Evolutionary conservation across 805 yeast species (phyloP), one percentile per base, ranked within the genome.

Genomic region (Torulaspora indica): DNA sequence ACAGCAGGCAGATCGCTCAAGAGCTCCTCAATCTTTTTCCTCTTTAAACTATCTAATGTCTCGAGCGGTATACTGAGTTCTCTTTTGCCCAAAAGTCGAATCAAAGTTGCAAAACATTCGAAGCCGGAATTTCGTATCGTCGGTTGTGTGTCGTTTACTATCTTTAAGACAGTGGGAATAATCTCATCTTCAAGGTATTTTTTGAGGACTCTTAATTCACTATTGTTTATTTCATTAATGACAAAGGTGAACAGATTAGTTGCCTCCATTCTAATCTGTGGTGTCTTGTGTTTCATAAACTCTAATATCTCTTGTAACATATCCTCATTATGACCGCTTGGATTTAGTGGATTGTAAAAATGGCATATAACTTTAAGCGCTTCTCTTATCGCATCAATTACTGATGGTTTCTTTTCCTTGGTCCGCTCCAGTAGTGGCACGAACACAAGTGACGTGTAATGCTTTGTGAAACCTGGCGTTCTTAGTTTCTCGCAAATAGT

Each of bases 401-500:
- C 93, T 3, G 82, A 69, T 20, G 77, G 81, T 57, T 91, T 91
- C 69, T 85, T 89, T 61, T 93, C 98, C 58, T 88, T 90, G 10
- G 86, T 77, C 54, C 97, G 75, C 52, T 88, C 96, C 34, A 93
- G 64, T 45, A 85, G 63, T 0, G 93, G 81, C 2, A 67, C 64
- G 20, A 87, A 68, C 1, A 86, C 74, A 1, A 73, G 55, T 0
- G 69, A 46, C 12, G 50, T 54, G 39, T 54, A 74, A 60, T 84
- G 83, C 48, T 69, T 74, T 17, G 69, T 72, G 57, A 86, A 87
- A 9, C 50, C 52, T 4, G 68, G 70, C 1, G 61, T 53, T 43
- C 81, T 72, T 37, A 93, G 68, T 1, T 95, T 95, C 24, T 72
- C 73, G 1, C 87, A 85, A 27, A 91, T 61, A 24, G 64, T 64